Evolutionary conservation across 2,329 filamentous ascomycete species (phyloP).

Genomic region (Calycina herbarum): DNA sequence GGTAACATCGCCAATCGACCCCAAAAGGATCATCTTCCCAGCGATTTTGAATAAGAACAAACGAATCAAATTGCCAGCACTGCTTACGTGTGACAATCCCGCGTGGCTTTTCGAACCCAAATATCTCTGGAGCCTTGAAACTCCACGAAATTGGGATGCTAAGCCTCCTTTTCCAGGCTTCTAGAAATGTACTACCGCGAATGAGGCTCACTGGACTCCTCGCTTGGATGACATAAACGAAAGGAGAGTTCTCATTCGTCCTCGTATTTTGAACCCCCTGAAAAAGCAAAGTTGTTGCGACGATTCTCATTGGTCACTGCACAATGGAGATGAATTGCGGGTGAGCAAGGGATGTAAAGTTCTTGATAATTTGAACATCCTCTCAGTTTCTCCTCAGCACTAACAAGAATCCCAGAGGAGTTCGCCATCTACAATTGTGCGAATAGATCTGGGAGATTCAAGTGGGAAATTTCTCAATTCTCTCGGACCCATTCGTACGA

Average conservation of each 20-base stretch:
- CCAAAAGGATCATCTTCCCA: neutral
- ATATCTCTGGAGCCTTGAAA: neutral
- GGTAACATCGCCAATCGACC: neutral
- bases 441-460: too few species aligned
- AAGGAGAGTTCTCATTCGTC: constrained; percentile 9
- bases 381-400: too few species aligned
- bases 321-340: constrained; percentile 9
- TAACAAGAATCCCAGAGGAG: too few species aligned
- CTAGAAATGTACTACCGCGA: neutral
- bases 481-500: too few species aligned
- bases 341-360: neutral
- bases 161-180: neutral
- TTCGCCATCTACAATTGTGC: too few species aligned
- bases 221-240: neutral
- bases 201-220: neutral
- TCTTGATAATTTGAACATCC: too few species aligned
- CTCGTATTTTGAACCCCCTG: neutral
- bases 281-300: constrained; percentile 18
- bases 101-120: neutral
- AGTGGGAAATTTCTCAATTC: too few species aligned
- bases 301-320: constrained; percentile 18
- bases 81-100: neutral
- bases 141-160: neutral
- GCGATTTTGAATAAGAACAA: neutral
- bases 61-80: neutral